Conservation (phyloP, 495 filamentous ascomycete species). For the Penicillium fimorum region DNA sequence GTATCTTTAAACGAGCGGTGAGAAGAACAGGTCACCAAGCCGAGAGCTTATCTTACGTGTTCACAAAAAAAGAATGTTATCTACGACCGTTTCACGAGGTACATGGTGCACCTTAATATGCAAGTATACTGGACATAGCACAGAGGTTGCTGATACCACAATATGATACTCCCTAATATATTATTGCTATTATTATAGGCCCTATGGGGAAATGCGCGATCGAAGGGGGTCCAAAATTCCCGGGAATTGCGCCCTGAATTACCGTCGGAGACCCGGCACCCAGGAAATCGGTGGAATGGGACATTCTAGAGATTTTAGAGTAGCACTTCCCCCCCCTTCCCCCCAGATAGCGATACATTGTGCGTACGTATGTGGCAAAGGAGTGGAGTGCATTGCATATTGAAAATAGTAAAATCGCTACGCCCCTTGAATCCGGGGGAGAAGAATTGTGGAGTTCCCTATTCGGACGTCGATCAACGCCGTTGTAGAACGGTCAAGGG, state of each 20-base stretch:
- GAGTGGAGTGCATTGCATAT: conserved; percentile 9
- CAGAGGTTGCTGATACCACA: not conserved
- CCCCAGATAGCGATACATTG: not conserved
- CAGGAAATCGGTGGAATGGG: conserved; percentile 7
- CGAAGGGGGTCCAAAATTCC: not conserved
- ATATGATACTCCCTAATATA: not conserved
- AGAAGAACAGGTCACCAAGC: conserved; percentile 7
- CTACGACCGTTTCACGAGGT: conserved; percentile 1
- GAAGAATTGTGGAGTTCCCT: conserved; percentile 11
- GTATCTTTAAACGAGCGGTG: conserved; percentile 10
- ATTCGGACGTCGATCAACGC: conserved; percentile 7
- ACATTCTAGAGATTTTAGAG: conserved; percentile 4
- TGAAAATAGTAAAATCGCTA: conserved; percentile 4
- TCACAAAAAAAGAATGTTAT: conserved; percentile 5
- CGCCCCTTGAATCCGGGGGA: conserved; percentile 15
- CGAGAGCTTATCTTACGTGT: not conserved
- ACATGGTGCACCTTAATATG: not conserved
- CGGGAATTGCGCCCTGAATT: not conserved
- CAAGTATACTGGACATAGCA: conserved; percentile 4
- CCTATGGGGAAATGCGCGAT: conserved; percentile 4
- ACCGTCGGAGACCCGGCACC: conserved; percentile 7
- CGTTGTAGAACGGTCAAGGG: not conserved
- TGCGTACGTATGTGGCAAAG: conserved; percentile 1
- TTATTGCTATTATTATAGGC: not conserved
- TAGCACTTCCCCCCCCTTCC: conserved; percentile 1